Evolutionary conservation across 208 protist species (phyloP).

Genomic region (Trichomonas tenax): DNA sequence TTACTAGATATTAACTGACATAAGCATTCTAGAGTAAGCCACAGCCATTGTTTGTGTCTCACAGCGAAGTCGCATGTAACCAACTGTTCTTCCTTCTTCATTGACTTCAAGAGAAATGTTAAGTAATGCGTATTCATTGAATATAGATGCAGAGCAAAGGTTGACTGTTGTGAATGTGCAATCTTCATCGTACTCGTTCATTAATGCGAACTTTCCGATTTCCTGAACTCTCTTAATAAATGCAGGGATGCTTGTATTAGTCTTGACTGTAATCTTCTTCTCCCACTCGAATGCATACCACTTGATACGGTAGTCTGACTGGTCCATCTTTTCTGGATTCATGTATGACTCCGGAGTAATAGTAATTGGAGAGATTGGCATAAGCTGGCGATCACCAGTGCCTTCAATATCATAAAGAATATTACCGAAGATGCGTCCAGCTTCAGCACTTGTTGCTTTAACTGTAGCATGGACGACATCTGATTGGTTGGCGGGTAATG

Average conservation of each 20-base stretch:
- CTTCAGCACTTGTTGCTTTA: constrained; percentile 2
- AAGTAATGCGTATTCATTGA: not conserved
- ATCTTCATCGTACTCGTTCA: not conserved
- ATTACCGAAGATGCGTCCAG: not conserved
- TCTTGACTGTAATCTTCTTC: not conserved
- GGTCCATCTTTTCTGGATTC: not conserved
- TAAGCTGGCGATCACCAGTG: not conserved
- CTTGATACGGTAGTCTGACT: not conserved
- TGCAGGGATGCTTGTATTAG: not conserved
- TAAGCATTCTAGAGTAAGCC: not conserved
- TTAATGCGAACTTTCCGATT: not conserved
- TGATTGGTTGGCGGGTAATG: not conserved
- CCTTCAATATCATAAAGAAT: not conserved
- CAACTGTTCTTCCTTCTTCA: not conserved
- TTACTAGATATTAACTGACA: not conserved
- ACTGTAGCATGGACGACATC: not conserved
- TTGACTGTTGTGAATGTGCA: not conserved
- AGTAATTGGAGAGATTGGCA: not conserved
- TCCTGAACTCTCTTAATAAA: not conserved
- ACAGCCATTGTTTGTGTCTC: not conserved
- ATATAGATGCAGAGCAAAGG: not conserved
- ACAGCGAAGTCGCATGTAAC: not conserved
- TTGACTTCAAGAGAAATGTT: not conserved
- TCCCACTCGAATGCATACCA: constrained; percentile 22
- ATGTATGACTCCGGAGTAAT: not conserved